A percentile compares a stretch with the other conserved stretches of the same genome.
Evolutionary conservation across 305 asterid species (phyloP).

Genomic region (Fraxinus xanthoxyloides): DNA sequence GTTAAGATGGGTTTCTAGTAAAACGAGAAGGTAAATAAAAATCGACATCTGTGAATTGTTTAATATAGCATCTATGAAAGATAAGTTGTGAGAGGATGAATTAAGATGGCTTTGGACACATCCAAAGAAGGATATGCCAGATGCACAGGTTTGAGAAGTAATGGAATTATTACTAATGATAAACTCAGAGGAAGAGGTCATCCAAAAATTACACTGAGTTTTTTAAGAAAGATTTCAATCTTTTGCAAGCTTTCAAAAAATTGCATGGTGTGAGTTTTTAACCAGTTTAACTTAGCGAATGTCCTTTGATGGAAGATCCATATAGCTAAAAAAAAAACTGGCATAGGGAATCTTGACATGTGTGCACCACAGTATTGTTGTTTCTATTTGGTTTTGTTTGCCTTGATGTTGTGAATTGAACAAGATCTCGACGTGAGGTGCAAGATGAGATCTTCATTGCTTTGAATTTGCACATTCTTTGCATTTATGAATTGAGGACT

Average conservation of each 20-base stretch:
- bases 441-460: background rate
- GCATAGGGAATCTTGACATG: background rate
- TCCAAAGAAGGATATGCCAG: background rate
- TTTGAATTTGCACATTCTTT: background rate
- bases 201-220: background rate
- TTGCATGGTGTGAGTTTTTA: background rate
- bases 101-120: background rate
- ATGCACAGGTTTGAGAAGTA: background rate
- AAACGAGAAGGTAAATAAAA: background rate
- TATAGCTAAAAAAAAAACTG: background rate
- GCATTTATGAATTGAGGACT: background rate
- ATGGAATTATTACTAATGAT: background rate
- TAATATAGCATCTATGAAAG: background rate
- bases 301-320: slow-evolving; percentile 3
- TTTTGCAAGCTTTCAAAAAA: background rate
- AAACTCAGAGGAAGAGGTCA: background rate
- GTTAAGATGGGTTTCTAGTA: background rate
- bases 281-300: background rate
- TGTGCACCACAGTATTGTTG: background rate
- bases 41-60: background rate
- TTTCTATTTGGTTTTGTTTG: background rate
- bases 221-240: background rate
- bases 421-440: background rate
- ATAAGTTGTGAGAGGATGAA: background rate
- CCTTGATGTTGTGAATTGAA: background rate